These are phyloP conservation scores for Nicotiana rustica DNA, from an alignment of 305 asterid genomes.

Conservation along the genomic window DNA sequence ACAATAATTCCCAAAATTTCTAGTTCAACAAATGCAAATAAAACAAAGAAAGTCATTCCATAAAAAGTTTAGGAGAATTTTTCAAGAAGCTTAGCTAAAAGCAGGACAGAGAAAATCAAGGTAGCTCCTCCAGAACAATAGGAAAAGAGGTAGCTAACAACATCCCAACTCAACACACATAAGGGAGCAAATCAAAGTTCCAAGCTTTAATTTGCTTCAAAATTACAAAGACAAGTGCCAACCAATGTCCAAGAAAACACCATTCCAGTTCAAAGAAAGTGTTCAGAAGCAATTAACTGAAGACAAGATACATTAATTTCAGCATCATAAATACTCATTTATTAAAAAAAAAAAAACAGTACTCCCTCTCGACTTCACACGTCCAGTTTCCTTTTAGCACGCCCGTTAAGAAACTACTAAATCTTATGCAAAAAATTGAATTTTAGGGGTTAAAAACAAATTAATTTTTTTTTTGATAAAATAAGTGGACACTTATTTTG, in stretches of 20 bases:
- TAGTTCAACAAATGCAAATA: background rate
- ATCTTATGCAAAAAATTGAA: too few species aligned
- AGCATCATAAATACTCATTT: constrained; percentile 51
- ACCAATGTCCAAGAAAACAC: constrained; percentile 56
- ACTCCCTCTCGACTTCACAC: too few species aligned
- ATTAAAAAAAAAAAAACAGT: too few species aligned
- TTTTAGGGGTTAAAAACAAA: too few species aligned
- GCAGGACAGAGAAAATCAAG: background rate
- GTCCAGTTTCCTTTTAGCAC: too few species aligned
- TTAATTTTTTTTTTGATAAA: too few species aligned
- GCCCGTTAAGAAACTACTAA: too few species aligned
- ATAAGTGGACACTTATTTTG: too few species aligned
- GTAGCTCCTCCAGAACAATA: background rate
- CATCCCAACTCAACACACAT: background rate
- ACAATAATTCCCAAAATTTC: background rate
- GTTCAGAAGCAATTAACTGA: constrained; percentile 53
- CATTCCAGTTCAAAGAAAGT: constrained; percentile 55
- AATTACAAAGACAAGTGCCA: background rate
- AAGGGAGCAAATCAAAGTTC: background rate
- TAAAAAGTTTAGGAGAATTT: background rate
- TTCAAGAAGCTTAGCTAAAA: background rate
- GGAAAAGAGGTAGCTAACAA: background rate
- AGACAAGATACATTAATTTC: constrained; percentile 56
- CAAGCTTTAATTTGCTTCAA: background rate
- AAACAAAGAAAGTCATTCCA: background rate